phyloP scores from a whole-genome alignment of 768 basidiomycete species.

The Lactarius vividus region DNA sequence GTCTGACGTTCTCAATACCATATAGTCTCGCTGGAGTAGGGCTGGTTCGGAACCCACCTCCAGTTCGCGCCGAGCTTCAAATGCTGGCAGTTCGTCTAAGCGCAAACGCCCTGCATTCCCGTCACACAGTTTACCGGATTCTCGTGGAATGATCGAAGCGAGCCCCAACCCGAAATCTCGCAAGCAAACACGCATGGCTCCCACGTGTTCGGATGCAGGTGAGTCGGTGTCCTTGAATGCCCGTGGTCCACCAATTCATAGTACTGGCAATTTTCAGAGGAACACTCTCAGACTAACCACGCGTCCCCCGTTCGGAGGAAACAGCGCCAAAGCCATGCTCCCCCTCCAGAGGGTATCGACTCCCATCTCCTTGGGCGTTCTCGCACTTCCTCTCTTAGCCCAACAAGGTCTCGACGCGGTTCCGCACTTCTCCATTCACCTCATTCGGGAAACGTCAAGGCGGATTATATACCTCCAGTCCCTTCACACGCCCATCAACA shows the following conservation, averaged over 20 bases:
- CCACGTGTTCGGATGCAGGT: slow-evolving; percentile 1
- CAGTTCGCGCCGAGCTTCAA: slow-evolving; percentile 8
- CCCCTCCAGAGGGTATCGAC: slow-evolving; percentile 24
- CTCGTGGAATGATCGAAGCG: slow-evolving; percentile 34
- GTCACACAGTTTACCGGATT: slow-evolving; percentile 21
- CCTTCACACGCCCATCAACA: slow-evolving; percentile 31
- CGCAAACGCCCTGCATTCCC: slow-evolving; percentile 40
- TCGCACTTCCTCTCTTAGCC: slow-evolving; percentile 26
- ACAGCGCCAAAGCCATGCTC: slow-evolving; percentile 28
- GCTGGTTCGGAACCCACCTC: slow-evolving; percentile 27
- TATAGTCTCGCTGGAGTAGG: slow-evolving; percentile 27
- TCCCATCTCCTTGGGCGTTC: slow-evolving; percentile 32
- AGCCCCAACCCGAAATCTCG: slow-evolving; percentile 65
- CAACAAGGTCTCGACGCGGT: slow-evolving; percentile 33
- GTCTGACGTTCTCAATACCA: background rate
- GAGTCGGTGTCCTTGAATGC: slow-evolving; percentile 2
- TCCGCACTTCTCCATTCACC: slow-evolving; percentile 39
- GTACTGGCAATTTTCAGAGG: background rate
- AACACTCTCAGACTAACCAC: background rate
- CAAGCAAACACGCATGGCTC: slow-evolving; percentile 38
- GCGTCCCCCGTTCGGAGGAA: slow-evolving; percentile 6
- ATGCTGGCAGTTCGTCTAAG: slow-evolving; percentile 31
- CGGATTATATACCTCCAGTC: slow-evolving; percentile 46
- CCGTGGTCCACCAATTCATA: background rate
- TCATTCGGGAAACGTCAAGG: slow-evolving; percentile 47